phyloP scores from a whole-genome alignment of 2,329 filamentous ascomycete genomes.

The Scedosporium aurantiacum region DNA sequence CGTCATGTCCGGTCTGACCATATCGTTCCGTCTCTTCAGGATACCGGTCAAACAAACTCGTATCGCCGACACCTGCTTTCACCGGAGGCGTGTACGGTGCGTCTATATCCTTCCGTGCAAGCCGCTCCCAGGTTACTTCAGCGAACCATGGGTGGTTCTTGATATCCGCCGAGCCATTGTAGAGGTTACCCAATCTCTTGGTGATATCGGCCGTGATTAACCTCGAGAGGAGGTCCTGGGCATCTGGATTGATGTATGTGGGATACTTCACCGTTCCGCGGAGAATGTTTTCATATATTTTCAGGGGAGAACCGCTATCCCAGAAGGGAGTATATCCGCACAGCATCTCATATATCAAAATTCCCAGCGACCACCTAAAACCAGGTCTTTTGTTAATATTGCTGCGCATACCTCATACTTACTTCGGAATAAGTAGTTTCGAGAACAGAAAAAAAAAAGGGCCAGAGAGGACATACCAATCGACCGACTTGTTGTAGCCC shows the following conservation, averaged over 20 bases:
- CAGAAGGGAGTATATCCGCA: conserved; percentile 98
- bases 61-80: conserved; percentile 84
- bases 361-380: conserved; percentile 92
- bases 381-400: background rate
- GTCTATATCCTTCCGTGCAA: conserved; percentile 94
- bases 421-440: background rate
- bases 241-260: conserved; percentile 87
- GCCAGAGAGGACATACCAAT: conserved; percentile 61
- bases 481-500: conserved; percentile 98
- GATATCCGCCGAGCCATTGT: conserved; percentile 81
- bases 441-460: background rate
- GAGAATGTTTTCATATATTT: conserved; percentile 99
- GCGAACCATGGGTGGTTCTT: conserved; percentile 95
- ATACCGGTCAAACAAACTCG: conserved; percentile 96
- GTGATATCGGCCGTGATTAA: conserved; percentile 92
- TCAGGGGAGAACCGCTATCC: conserved; percentile 95
- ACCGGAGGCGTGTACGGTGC: conserved; percentile 96
- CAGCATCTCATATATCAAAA: conserved; percentile 98
- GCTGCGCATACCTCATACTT: background rate
- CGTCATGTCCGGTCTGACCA: conserved; percentile 62
- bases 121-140: conserved; percentile 93
- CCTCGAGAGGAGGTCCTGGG: conserved; percentile 81
- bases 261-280: conserved; percentile 95
- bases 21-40: conserved; percentile 94
- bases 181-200: conserved; percentile 88